Evolutionary conservation across 805 yeast species (phyloP), one percentile per base, ranked within the genome.

Genomic region (Barnettozyma vustinii): DNA sequence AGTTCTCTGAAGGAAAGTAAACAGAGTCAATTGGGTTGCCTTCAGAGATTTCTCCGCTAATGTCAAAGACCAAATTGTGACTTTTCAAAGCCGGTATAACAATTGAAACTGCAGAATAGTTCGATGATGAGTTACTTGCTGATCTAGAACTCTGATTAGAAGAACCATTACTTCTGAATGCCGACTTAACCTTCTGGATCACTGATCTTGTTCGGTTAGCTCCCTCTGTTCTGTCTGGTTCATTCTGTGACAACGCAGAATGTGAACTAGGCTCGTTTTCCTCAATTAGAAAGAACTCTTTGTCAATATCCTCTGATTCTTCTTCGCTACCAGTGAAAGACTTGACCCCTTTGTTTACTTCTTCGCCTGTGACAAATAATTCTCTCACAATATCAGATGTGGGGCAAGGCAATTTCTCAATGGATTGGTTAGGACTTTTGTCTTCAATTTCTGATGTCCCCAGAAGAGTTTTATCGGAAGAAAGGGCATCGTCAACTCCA

Each of bases 71-170:
- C n/a, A 51, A 42, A 19, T 37, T 50, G 40, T 42, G 44, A 19
- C 40, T 47, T 13, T 52, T 47, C 33, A 55, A 44, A 1, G 58
- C 56, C 35, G 58, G 58, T 15, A 55, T 51, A 10, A 42, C 41
- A 16, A 55, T 49, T 19, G 58, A 46, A 3, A 55, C 48, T 20
- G 58, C 53, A 3, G 52, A 35, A 30, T 55, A 55, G 23, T 40
- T 40, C 9, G 52, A 42, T 26, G 56, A 50, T 20, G 39, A 36
- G 12, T 43, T 48, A 21, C 53, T 50, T 5, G 40, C 36, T 25
- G 51, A 44, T 21, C 44, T 45, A 4, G 47, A 44, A 23, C 48
- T 40, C 3, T 37, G 36, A 5, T 20, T 36, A 1, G 48, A 39
- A 7, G 46, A 30, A 13, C 39, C 23, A 25, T 27, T 45, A 16